Evolutionary conservation across 495 filamentous ascomycete genomes (phyloP).

Genomic region (Schizothecium vesticola): DNA sequence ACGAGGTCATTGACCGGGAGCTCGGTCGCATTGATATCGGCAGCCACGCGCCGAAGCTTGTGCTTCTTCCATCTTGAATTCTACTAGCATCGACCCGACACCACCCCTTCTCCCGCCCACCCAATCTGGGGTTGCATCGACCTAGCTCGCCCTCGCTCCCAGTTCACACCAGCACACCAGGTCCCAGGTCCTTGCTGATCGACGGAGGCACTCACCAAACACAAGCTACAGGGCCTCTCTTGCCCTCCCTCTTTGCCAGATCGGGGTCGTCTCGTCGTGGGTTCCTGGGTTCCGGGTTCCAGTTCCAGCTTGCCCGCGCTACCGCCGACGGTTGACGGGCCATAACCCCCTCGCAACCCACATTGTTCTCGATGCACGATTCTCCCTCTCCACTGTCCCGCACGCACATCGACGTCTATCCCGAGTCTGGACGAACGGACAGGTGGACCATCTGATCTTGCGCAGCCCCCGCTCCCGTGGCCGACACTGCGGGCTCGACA

Average conservation of each 20-base stretch:
- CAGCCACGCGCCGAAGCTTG: neutral
- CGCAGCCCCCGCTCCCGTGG: neutral
- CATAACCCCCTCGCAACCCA: slow-evolving; percentile 25
- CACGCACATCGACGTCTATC: slow-evolving; percentile 4
- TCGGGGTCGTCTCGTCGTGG: neutral
- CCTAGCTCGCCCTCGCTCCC: neutral
- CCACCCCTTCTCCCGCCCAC: too few species aligned
- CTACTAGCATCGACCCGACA: neutral
- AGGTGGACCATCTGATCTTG: neutral
- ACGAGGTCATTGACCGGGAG: neutral
- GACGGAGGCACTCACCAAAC: neutral
- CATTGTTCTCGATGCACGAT: slow-evolving; percentile 16
- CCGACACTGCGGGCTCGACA: neutral
- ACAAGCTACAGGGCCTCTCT: too few species aligned
- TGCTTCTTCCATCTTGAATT: neutral
- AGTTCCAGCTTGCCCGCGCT: neutral
- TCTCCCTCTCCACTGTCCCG: slow-evolving; percentile 11
- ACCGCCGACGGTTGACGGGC: slow-evolving; percentile 8
- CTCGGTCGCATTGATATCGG: neutral
- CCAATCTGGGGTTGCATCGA: neutral
- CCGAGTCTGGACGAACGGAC: neutral
- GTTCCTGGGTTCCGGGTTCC: neutral
- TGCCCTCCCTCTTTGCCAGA: neutral
- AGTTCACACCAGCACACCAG: too few species aligned
- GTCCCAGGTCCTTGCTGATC: neutral